Evolutionary conservation across 495 filamentous ascomycete genomes (phyloP), one percentile per base, ranked within the genome.

Genomic region (Daldinia bambusicola): DNA sequence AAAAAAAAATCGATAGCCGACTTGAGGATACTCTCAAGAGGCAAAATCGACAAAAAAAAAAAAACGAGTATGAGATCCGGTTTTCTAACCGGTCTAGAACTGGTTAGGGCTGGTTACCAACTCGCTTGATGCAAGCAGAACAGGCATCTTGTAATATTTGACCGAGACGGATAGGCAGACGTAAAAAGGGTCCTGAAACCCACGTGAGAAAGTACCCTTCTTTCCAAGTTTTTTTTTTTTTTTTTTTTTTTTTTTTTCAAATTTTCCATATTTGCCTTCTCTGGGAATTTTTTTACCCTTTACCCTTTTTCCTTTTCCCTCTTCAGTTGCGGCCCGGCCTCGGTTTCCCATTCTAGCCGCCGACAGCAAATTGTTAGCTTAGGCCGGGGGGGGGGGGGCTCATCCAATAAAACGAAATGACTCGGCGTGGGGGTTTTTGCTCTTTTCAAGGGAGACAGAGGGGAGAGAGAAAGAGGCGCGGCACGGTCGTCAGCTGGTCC

Each of bases 311-410:
- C 9, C 51, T 62, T 52, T 34, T 26, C n/a, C 12, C 12, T 12
- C 22, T 61, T 37, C 26, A 26, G 52, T 67, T 67, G 43, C 59
- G 62, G 62, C 52, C 52, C 66, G 71, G 63, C 8, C 62, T 74
- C 67, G 67, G 67, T 67, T 74, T 74, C 71, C 67, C 71, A 70
- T 71, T 71, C 62, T 45, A 67, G 71, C 63, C 67, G 66, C 67
- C 67, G 67, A 70, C 71, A 71, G 67, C 56, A 50, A 26, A 26
- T 53, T 56, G 22, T 50, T 60, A 57, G 52, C 55, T 58, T 58
- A 20, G 63, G 64, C 71, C 67, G 55, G 67, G 63, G 37, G 63
- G 64, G 67, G 62, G 55, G 67, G 63, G 37, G 26, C 3, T 53
- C 41, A 13, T 36, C 71, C 63, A 63, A 70, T 67, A 74, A 67